These are phyloP conservation scores for Phaffia rhodozyma DNA, from an alignment of 1,284 basidiomycete species.

Conservation along the genomic window DNA sequence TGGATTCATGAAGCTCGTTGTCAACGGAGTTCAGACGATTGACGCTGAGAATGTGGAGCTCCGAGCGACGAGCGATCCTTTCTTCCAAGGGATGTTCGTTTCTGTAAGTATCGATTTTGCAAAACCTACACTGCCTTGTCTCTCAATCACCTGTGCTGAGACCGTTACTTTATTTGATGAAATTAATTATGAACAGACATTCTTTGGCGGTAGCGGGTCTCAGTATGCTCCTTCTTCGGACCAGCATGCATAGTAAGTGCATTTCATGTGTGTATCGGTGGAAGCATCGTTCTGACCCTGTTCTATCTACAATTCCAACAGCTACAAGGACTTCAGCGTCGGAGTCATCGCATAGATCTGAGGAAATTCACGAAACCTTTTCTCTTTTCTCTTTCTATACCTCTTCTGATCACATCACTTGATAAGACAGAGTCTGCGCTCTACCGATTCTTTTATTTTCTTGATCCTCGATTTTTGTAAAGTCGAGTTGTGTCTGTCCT, in stretches of 20 bases:
- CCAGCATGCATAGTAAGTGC: conserved; percentile 3
- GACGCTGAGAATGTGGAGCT: background rate
- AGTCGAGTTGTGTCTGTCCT: no score
- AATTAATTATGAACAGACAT: background rate
- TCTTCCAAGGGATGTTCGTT: background rate
- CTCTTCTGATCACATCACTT: background rate
- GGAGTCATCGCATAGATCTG: conserved; percentile 12
- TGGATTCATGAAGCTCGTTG: conserved; percentile 15
- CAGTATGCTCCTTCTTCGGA: conserved; percentile 3
- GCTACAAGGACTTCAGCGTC: conserved; percentile 9
- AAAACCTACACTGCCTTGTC: no score
- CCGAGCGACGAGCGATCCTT: background rate
- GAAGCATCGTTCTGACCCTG: no score
- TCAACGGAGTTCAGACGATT: background rate
- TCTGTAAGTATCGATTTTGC: conserved; percentile 1
- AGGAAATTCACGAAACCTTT: background rate
- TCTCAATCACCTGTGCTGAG: no score
- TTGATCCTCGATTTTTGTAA: no score
- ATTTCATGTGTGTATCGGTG: no score
- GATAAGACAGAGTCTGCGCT: no score
- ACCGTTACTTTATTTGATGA: no score
- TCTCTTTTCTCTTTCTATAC: no score
- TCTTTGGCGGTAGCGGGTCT: conserved; percentile 8
- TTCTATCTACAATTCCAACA: no score
- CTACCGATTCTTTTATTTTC: no score